Conservation (phyloP, 106 monocot species). For the Hemerocallis citrina region DNA sequence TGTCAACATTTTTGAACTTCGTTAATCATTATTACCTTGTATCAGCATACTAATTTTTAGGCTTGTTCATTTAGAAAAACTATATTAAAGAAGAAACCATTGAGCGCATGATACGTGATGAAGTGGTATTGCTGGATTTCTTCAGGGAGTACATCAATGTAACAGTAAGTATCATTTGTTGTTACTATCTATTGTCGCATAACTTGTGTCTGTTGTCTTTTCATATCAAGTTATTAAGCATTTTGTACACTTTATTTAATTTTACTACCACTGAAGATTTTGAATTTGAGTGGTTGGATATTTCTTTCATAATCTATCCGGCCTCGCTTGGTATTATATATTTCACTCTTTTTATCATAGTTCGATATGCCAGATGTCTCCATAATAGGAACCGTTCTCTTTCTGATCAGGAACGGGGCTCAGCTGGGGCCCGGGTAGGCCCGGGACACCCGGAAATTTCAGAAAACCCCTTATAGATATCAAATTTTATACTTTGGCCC, state of each 20-base stretch:
- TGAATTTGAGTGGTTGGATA: no score
- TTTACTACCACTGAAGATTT: not conserved
- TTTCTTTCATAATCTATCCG: no score
- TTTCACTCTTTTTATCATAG: no score
- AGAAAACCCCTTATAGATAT: no score
- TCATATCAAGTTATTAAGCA: not conserved
- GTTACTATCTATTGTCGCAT: not conserved
- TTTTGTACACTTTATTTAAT: not conserved
- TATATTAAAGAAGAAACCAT: slow-evolving; percentile 95
- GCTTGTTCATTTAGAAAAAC: slow-evolving; percentile 38
- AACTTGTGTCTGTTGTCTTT: not conserved
- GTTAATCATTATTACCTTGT: not conserved
- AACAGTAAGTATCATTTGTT: slow-evolving; percentile 46
- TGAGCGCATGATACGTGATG: slow-evolving; percentile 93
- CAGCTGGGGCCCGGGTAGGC: no score
- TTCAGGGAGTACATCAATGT: slow-evolving; percentile 78
- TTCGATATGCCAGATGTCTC: no score
- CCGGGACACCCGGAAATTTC: no score
- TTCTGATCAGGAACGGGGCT: no score
- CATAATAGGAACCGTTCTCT: no score
- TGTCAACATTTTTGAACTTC: not conserved
- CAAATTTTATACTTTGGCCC: no score
- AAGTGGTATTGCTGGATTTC: slow-evolving; percentile 91
- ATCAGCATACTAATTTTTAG: not conserved
- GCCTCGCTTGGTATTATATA: no score